Conservation (phyloP, 73 alveolate species). For the Paramecium bursaria region DNA sequence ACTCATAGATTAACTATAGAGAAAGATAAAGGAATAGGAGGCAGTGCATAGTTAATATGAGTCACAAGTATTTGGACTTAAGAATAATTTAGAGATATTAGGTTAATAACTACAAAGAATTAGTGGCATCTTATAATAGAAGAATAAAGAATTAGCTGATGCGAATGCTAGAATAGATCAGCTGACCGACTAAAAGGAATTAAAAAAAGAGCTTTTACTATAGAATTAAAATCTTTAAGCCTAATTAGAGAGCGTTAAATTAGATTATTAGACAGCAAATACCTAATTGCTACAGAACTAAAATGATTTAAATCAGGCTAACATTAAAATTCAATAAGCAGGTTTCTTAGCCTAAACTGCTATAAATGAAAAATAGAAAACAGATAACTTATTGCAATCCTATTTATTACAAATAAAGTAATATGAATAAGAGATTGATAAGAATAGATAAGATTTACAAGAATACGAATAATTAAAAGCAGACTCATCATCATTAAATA, state of each 20-base stretch:
- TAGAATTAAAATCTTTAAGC: background rate
- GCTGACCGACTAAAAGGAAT: conserved; percentile 6
- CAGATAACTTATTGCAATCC: background rate
- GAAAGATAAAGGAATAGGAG: background rate
- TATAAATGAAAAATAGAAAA: conserved; percentile 19
- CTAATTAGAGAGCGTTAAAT: background rate
- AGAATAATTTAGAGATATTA: background rate
- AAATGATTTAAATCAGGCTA: background rate
- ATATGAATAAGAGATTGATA: conserved; percentile 31
- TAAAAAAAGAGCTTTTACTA: conserved; percentile 4
- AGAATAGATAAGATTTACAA: conserved; percentile 18
- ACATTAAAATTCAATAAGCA: background rate
- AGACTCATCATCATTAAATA: background rate
- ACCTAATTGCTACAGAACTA: background rate
- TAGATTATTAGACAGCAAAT: background rate
- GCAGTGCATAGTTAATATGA: background rate
- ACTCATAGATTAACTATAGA: background rate
- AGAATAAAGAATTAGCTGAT: background rate
- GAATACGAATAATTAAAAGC: background rate
- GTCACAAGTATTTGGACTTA: background rate
- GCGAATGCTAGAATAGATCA: conserved; percentile 1
- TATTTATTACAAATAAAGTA: conserved; percentile 18
- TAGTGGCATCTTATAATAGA: background rate
- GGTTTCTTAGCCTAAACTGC: conserved; percentile 1
- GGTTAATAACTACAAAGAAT: background rate